These are phyloP conservation scores for Aspergillus glaucus DNA, from an alignment of 2,329 filamentous ascomycete species.

Conservation along the genomic window DNA sequence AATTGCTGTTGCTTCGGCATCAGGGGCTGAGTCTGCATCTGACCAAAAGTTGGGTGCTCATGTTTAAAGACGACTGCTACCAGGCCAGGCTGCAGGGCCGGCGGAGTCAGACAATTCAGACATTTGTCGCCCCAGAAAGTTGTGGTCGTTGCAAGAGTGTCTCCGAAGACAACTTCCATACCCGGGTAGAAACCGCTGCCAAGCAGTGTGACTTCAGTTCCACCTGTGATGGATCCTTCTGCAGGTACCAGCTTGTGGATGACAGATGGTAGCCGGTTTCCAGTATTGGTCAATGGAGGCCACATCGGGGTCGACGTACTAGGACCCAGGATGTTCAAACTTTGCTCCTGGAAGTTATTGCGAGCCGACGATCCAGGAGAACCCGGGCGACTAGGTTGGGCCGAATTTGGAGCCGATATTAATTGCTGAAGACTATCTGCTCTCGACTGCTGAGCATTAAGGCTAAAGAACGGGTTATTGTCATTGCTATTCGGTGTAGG, in stretches of 20 bases:
- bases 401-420: conserved; percentile 65
- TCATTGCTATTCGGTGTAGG: conserved; percentile 62
- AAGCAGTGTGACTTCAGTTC: conserved; percentile 79
- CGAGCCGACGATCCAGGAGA: conserved; percentile 53
- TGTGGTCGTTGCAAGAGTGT: conserved; percentile 61
- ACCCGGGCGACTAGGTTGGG: conserved; percentile 69
- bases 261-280: conserved; percentile 51
- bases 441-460: conserved; percentile 54
- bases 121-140: conserved; percentile 75
- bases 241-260: conserved; percentile 79
- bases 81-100: conserved; percentile 58
- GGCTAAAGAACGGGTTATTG: conserved; percentile 53
- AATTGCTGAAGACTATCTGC: conserved; percentile 62
- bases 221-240: conserved; percentile 74
- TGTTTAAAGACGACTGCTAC: conserved; percentile 67
- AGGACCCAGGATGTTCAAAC: conserved; percentile 31
- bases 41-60: conserved; percentile 43
- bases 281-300: conserved; percentile 46
- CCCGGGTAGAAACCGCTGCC: conserved; percentile 74
- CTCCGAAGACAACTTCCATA: conserved; percentile 80
- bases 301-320: conserved; percentile 47
- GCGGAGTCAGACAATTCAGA: conserved; percentile 72
- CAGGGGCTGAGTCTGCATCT: conserved; percentile 36
- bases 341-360: conserved; percentile 37
- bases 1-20: conserved; percentile 46